Conservation (phyloP, 2,329 filamentous ascomycete genomes). For the Scorias spongiosa region DNA sequence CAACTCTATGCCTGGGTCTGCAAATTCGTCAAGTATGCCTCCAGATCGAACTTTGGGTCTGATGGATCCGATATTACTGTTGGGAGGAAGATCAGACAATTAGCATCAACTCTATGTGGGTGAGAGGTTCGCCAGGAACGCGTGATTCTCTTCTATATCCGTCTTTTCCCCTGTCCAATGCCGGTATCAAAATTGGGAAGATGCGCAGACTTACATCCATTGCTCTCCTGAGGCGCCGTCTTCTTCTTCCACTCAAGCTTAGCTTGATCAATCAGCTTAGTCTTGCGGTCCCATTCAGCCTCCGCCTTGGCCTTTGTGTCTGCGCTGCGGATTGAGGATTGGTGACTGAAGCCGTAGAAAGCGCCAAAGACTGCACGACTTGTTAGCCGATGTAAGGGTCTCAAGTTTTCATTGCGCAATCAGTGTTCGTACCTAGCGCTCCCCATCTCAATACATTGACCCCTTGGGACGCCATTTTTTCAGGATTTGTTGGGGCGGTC, state of each 20-base stretch:
- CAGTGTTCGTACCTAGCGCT: neutral
- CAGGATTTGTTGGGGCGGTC: neutral
- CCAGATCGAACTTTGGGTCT: conserved; percentile 85
- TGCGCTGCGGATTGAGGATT: conserved; percentile 59
- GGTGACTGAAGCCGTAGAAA: conserved; percentile 92
- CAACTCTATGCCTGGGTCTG: conserved; percentile 28
- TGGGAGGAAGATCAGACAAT: neutral
- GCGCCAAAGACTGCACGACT: conserved; percentile 50
- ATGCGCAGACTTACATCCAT: too few relatives aligned
- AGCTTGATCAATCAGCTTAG: conserved; percentile 79
- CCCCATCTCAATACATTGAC: neutral
- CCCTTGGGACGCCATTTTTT: neutral
- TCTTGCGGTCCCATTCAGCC: conserved; percentile 80
- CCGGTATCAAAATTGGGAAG: too few relatives aligned
- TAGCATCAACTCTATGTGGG: too few relatives aligned
- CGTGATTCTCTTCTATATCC: neutral
- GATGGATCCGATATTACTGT: conserved; percentile 60
- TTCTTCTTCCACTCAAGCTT: conserved; percentile 82
- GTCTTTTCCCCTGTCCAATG: neutral
- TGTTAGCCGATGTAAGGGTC: neutral
- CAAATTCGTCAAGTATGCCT: conserved; percentile 56
- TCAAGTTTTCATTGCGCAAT: neutral
- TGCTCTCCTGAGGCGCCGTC: conserved; percentile 32
- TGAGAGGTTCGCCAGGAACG: too few relatives aligned
- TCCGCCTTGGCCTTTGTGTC: conserved; percentile 57